phyloP scores from a whole-genome alignment of 306 rosid genomes.

The Fagus sylvatica region DNA sequence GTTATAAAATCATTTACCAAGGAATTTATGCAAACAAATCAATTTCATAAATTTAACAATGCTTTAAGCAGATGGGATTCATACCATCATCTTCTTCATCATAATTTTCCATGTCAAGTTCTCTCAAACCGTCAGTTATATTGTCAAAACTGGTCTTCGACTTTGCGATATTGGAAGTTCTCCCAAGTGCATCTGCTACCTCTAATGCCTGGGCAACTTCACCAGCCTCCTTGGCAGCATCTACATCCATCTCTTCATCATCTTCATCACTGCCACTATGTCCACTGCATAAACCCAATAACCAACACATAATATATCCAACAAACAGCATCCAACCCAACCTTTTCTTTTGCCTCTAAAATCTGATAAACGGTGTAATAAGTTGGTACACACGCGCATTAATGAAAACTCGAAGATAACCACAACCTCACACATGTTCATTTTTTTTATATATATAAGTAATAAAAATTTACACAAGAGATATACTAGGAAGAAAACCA shows the following conservation, averaged over 20 bases:
- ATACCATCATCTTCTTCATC: conserved; percentile 82
- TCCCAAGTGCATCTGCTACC: conserved; percentile 57
- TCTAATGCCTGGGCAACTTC: conserved; percentile 54
- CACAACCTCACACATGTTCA: neutral
- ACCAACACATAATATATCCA: neutral
- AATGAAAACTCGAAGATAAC: neutral
- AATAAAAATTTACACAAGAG: no score
- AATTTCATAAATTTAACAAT: neutral
- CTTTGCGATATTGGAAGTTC: conserved; percentile 27
- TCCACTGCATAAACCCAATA: conserved; percentile 32
- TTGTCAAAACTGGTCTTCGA: conserved; percentile 44
- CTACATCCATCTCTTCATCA: conserved; percentile 35
- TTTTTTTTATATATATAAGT: no score
- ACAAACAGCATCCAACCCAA: no score
- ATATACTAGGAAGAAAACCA: no score
- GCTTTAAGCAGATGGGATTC: neutral
- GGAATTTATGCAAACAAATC: neutral
- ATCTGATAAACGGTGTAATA: neutral
- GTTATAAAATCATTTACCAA: neutral
- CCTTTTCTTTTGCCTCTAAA: neutral
- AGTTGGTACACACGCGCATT: neutral
- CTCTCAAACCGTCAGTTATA: conserved; percentile 57
- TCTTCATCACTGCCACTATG: conserved; percentile 43
- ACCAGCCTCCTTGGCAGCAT: conserved; percentile 23
- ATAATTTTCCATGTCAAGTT: conserved; percentile 79